A percentile compares a stretch with the other conserved stretches of the same genome.
phyloP scores from a whole-genome alignment of 2,329 filamentous ascomycete species.

The Epichloe baconii region DNA sequence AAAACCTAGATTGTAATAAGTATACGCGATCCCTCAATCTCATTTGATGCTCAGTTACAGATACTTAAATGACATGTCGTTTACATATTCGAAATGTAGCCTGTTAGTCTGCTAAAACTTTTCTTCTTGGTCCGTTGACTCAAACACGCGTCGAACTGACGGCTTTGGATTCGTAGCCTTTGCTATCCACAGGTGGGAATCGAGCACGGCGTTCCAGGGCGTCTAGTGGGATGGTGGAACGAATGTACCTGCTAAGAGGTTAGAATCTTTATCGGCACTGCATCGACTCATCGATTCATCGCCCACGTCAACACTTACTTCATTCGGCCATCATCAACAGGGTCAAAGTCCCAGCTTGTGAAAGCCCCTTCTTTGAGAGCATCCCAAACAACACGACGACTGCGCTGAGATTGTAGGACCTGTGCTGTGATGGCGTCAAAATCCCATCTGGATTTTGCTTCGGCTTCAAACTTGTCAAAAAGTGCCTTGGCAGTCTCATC shows the following conservation, averaged over 20 bases:
- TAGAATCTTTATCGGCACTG: not conserved
- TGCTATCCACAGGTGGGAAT: constrained; percentile 51
- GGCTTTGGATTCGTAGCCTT: constrained; percentile 33
- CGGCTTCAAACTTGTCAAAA: constrained; percentile 55
- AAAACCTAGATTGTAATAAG: not conserved
- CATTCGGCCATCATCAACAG: constrained; percentile 52
- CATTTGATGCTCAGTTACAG: not conserved
- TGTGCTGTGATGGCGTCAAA: constrained; percentile 63
- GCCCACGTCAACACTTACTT: constrained; percentile 35
- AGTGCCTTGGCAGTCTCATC: constrained; percentile 34
- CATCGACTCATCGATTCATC: not conserved
- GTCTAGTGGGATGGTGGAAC: constrained; percentile 68
- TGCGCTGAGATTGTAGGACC: constrained; percentile 65
- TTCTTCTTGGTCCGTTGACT: not conserved
- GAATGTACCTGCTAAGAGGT: constrained; percentile 56
- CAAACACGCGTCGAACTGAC: constrained; percentile 22
- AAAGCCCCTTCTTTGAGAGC: constrained; percentile 65
- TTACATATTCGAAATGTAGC: not conserved
- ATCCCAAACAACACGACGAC: constrained; percentile 64
- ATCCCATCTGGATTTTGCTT: constrained; percentile 68
- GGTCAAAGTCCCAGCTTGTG: constrained; percentile 78
- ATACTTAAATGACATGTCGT: not conserved
- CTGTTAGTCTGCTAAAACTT: not conserved
- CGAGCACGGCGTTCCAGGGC: constrained; percentile 66
- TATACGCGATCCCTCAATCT: not conserved